Evolutionary conservation across 202 grass and related monocot species (phyloP).

Genomic region (Bolboschoenoplectus hybrid): DNA sequence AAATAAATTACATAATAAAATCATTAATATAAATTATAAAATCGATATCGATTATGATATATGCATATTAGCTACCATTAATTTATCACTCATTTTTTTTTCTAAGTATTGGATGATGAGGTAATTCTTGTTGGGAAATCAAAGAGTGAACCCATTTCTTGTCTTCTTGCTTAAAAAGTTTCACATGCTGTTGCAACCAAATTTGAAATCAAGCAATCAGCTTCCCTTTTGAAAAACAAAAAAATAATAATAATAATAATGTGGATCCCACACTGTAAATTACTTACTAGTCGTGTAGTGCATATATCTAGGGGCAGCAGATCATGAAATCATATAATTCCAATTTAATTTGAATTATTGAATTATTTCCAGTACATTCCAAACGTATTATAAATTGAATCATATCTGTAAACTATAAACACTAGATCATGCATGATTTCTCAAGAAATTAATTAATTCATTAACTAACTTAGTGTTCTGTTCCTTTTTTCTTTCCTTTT

Average conservation of each 20-base stretch:
- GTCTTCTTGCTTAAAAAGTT: background rate
- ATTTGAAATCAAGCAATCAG: background rate
- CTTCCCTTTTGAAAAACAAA: background rate
- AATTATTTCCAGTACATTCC: constrained; percentile 10
- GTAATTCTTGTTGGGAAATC: background rate
- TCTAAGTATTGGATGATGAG: background rate
- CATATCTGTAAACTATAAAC: background rate
- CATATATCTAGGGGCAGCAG: background rate
- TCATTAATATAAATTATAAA: too few relatives aligned
- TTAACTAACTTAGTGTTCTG: background rate
- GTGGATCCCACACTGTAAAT: constrained; percentile 22
- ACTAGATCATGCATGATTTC: background rate
- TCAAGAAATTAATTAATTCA: background rate
- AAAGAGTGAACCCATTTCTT: constrained; percentile 1
- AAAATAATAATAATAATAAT: background rate
- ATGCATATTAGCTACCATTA: too few relatives aligned
- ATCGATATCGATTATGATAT: too few relatives aligned
- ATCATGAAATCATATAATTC: background rate
- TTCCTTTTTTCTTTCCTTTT: background rate
- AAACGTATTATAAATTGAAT: background rate
- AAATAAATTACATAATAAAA: too few relatives aligned
- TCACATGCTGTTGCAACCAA: constrained; percentile 29
- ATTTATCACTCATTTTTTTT: background rate
- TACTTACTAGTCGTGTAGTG: background rate
- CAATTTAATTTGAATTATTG: background rate